Percentiles rank a stretch among this genome's conserved stretches.
Evolutionary conservation across 2,329 filamentous ascomycete genomes (phyloP).

Genomic region (Colletotrichum eleusines): DNA sequence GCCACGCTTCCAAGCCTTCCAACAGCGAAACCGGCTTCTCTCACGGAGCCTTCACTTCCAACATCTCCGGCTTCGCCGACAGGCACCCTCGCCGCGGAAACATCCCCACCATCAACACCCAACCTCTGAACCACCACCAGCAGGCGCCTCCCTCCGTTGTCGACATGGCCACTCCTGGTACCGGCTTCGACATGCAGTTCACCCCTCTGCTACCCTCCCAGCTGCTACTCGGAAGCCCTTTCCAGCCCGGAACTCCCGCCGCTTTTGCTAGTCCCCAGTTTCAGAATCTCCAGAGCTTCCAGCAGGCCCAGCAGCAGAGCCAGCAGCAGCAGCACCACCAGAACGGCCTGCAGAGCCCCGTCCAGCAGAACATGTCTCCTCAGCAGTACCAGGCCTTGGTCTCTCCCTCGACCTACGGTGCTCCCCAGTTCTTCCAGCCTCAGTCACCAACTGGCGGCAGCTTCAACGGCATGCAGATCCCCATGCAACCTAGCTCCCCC

Average conservation of each 20-base stretch:
- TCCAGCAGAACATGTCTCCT: slow-evolving; percentile 82
- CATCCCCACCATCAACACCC: slow-evolving; percentile 92
- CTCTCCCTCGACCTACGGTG: slow-evolving; percentile 85
- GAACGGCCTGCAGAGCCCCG: slow-evolving; percentile 78
- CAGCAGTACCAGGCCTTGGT: slow-evolving; percentile 87
- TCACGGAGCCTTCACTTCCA: slow-evolving; percentile 90
- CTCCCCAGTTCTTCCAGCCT: slow-evolving; percentile 85
- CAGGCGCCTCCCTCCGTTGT: slow-evolving; percentile 65
- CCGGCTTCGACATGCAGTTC: slow-evolving; percentile 97
- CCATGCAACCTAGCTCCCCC: slow-evolving; percentile 76
- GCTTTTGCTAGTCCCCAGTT: slow-evolving; percentile 94
- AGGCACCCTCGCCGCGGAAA: slow-evolving; percentile 86
- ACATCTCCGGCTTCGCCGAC: slow-evolving; percentile 86
- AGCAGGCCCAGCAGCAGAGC: slow-evolving; percentile 68
- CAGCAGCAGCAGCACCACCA: slow-evolving; percentile 64
- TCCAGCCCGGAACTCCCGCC: slow-evolving; percentile 93
- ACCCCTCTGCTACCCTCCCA: slow-evolving; percentile 95
- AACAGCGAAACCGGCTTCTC: slow-evolving; percentile 91
- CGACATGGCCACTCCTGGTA: slow-evolving; percentile 88
- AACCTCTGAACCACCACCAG: slow-evolving; percentile 47
- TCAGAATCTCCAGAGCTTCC: slow-evolving; percentile 83
- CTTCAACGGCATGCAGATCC: slow-evolving; percentile 70
- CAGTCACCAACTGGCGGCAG: slow-evolving; percentile 84
- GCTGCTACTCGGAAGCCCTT: slow-evolving; percentile 93
- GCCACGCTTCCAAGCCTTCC: slow-evolving; percentile 83